phyloP scores from a whole-genome alignment of 495 filamentous ascomycete genomes.

The Lophium mytilinum region DNA sequence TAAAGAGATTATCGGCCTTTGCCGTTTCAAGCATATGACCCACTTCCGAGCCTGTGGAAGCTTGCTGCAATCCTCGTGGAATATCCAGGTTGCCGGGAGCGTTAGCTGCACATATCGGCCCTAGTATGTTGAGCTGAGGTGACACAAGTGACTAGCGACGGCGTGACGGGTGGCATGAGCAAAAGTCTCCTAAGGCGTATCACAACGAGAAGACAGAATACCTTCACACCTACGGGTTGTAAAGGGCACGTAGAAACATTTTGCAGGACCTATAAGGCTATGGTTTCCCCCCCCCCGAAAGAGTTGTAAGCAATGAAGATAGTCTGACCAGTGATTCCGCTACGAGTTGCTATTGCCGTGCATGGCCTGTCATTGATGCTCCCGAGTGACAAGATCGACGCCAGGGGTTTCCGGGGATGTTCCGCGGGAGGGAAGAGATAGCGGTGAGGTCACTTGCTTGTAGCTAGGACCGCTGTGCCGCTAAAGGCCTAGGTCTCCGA shows the following conservation, averaged over 20 bases:
- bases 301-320: too few relatives aligned
- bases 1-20: not conserved
- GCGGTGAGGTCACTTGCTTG: not conserved
- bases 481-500: too few relatives aligned
- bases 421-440: too few relatives aligned
- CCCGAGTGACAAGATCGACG: too few relatives aligned
- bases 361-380: too few relatives aligned
- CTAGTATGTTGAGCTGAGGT: not conserved
- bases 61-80: not conserved
- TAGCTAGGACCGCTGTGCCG: too few relatives aligned
- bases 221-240: not conserved
- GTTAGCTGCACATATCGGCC: not conserved
- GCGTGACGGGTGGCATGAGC: too few relatives aligned
- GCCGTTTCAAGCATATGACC: not conserved
- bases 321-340: too few relatives aligned
- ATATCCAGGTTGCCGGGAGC: not conserved
- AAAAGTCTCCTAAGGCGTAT: too few relatives aligned
- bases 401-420: too few relatives aligned
- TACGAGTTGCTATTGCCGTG: too few relatives aligned
- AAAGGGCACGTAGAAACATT: not conserved
- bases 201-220: too few relatives aligned
- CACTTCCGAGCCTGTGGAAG: not conserved
- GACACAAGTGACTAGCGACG: not conserved
- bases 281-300: not conserved
- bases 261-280: not conserved